Evolutionary conservation across 164 flowering plant species (phyloP), one percentile per base, ranked within the genome.

Genomic region (Annona cherimola): DNA sequence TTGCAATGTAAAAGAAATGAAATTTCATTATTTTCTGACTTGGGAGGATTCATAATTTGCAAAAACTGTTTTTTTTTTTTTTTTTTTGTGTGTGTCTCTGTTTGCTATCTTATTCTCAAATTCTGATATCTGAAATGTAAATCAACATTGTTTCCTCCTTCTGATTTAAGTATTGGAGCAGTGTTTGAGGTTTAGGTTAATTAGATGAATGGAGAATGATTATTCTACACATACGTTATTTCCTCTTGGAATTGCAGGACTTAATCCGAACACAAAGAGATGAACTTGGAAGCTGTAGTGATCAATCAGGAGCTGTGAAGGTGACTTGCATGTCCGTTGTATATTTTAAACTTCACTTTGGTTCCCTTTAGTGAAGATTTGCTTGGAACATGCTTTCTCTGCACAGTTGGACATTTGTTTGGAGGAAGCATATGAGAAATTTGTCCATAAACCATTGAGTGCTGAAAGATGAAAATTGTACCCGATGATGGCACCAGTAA

Each of bases 261-360:
- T 98, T 66, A 63, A 73, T 70, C 97, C 99, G 44, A 95, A 93
- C 74, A 79, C 99, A 46, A 93, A 89, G 81, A 87, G 98, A 77
- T 95, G 83, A 95, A 93, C 80, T 80, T 95, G 82, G 83, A 86
- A 74, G 85, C 92, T 68, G 96, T 86, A 4, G 99, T 81, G 99
- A 93, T 75, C 54, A 71, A 1, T 19, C 59, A n/a, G 97, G 98
- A 79, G 96, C 99, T 72, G 84, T 95, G 66, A 90, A 91, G 98
- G 99, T 93, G 6, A 66, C 70, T 74, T 20, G 59, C 16, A 63
- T 35, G 12, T 71, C 73, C 42, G 8, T 26, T 69, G 40, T 64
- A 63, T 64, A 54, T n/a, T 11, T 39, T 18, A 4, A n/a, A 43
- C n/a, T 66, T 42, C 39, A 2, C 42, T 18, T 42, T 54, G 16